These are phyloP conservation scores for Boletus rex-veris DNA, from an alignment of 768 basidiomycete genomes.

Conservation along the genomic window DNA sequence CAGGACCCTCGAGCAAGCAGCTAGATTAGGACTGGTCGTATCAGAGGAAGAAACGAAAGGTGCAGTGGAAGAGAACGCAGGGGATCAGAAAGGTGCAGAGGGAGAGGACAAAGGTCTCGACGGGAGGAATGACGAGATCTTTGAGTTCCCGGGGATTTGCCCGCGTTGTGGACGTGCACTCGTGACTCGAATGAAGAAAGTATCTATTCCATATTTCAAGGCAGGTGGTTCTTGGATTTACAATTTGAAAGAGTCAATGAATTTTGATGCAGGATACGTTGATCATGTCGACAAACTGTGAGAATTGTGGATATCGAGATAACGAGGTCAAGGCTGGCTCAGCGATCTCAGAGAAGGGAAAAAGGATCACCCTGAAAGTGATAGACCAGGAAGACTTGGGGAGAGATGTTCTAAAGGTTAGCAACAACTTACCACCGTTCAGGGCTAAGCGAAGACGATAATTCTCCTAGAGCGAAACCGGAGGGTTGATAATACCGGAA, in stretches of 20 bases:
- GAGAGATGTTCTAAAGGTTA: conserved; percentile 90
- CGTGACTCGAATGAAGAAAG: conserved; percentile 93
- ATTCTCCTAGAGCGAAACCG: conserved; percentile 79
- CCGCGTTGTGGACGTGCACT: conserved; percentile 82
- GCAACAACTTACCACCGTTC: conserved; percentile 7
- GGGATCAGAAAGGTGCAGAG: conserved; percentile 6
- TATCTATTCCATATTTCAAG: conserved; percentile 97
- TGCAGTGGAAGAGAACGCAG: not conserved
- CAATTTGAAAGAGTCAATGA: not conserved
- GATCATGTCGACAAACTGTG: conserved; percentile 98
- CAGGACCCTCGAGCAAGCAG: conserved; percentile 77
- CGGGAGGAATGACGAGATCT: conserved; percentile 78
- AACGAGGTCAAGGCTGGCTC: conserved; percentile 96
- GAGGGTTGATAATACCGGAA: conserved; percentile 87
- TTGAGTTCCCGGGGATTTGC: conserved; percentile 82
- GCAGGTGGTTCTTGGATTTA: conserved; percentile 32
- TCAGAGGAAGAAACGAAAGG: conserved; percentile 38
- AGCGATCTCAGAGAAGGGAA: conserved; percentile 85
- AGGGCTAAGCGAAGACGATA: not conserved
- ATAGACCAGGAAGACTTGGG: conserved; percentile 90
- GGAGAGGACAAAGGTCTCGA: conserved; percentile 22
- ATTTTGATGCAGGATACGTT: conserved; percentile 67
- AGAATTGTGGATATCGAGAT: conserved; percentile 91
- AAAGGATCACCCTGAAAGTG: conserved; percentile 82
- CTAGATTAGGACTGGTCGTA: conserved; percentile 67